A percentile compares a stretch with the other conserved stretches of the same genome.
These are phyloP conservation scores for Talaromyces marneffei DNA, from an alignment of 2,329 filamentous ascomycete species.

Conservation along the genomic window DNA sequence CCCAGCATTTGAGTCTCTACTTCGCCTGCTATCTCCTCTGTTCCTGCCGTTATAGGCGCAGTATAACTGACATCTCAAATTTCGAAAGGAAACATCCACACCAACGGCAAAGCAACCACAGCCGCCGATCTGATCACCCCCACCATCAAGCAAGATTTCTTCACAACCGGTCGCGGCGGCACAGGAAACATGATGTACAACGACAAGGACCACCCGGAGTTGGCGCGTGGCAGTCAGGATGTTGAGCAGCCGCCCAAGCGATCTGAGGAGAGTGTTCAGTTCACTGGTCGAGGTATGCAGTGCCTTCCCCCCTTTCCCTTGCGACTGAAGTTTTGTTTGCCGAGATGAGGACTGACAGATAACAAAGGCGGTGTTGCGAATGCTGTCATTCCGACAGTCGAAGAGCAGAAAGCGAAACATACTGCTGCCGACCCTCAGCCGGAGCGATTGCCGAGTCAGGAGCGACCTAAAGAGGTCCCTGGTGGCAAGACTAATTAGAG, in stretches of 20 bases:
- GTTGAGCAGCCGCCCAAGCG: slow-evolving; percentile 54
- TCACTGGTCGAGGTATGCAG: slow-evolving; percentile 39
- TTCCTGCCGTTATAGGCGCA: neutral
- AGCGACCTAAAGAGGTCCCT: slow-evolving; percentile 24
- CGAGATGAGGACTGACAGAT: neutral
- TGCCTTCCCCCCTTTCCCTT: neutral
- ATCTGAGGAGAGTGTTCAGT: slow-evolving; percentile 34
- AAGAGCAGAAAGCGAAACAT: slow-evolving; percentile 13
- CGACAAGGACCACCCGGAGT: slow-evolving; percentile 57
- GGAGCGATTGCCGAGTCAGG: slow-evolving; percentile 22
- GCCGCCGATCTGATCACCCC: slow-evolving; percentile 71
- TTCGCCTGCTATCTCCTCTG: neutral
- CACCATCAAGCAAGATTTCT: slow-evolving; percentile 72
- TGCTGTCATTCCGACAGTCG: slow-evolving; percentile 26
- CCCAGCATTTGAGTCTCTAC: neutral
- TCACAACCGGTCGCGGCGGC: slow-evolving; percentile 85
- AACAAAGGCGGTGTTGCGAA: slow-evolving; percentile 33
- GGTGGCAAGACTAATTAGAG: slow-evolving; percentile 10
- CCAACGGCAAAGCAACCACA: slow-evolving; percentile 45
- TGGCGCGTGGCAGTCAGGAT: slow-evolving; percentile 76
- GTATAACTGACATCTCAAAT: neutral
- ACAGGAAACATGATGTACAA: slow-evolving; percentile 81
- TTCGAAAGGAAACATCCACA: slow-evolving; percentile 56
- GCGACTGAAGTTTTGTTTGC: neutral
- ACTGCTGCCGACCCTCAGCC: slow-evolving; percentile 5